A percentile compares a stretch with the other conserved stretches of the same genome.
Conservation (phyloP, 2,329 filamentous ascomycete species). For the Anisogramma anomala region DNA sequence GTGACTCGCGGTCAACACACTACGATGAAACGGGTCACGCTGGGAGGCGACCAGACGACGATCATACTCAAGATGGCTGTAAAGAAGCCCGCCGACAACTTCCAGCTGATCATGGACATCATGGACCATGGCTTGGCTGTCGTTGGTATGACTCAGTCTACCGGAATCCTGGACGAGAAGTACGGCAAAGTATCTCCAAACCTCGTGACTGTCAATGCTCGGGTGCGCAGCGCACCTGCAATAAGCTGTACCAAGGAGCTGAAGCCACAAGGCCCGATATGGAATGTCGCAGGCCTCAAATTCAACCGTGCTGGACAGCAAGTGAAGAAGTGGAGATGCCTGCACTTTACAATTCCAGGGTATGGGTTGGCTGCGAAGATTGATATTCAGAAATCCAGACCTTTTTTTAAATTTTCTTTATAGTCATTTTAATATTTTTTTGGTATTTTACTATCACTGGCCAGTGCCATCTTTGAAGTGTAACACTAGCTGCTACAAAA, state of each 20-base stretch:
- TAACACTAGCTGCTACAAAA: too few relatives aligned
- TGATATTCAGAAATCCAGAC: too few relatives aligned
- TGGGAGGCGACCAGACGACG: constrained; percentile 40
- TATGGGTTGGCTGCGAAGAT: too few relatives aligned
- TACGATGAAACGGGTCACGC: constrained; percentile 25
- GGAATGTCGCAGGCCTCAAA: constrained; percentile 44
- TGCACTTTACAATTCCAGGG: constrained; percentile 17
- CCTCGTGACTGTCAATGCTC: constrained; percentile 50
- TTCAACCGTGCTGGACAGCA: constrained; percentile 31
- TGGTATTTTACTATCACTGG: too few relatives aligned
- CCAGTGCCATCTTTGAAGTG: too few relatives aligned
- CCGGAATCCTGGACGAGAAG: constrained; percentile 26
- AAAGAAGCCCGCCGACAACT: constrained; percentile 43
- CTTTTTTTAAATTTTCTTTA: too few relatives aligned
- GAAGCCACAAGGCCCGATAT: constrained; percentile 20
- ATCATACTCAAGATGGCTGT: constrained; percentile 51
- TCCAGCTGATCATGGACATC: constrained; percentile 42
- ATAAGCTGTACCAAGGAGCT: constrained; percentile 30
- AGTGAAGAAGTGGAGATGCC: constrained; percentile 30
- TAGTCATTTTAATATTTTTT: too few relatives aligned
- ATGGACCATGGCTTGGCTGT: constrained; percentile 31
- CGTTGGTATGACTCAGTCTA: constrained; percentile 33
- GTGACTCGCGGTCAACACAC: constrained; percentile 45
- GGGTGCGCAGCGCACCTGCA: constrained; percentile 46
- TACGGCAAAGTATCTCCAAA: constrained; percentile 33